These are phyloP conservation scores for Irpex rosettiformis DNA, from an alignment of 1,284 basidiomycete species.

Conservation along the genomic window DNA sequence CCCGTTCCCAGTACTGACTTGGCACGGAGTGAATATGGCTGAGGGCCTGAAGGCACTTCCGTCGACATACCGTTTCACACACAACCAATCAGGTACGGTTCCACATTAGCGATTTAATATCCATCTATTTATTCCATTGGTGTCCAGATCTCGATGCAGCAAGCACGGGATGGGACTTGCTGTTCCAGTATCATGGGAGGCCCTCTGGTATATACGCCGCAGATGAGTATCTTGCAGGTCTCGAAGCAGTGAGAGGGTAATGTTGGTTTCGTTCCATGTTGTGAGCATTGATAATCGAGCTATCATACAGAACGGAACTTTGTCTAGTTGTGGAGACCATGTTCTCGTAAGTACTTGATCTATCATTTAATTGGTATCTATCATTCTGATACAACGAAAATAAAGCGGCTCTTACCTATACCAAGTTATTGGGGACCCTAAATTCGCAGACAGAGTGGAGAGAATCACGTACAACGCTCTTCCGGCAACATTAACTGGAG, in stretches of 20 bases:
- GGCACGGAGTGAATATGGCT: conserved; percentile 59
- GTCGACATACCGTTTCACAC: conserved; percentile 53
- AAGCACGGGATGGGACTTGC: conserved; percentile 52
- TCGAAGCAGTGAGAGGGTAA: conserved; percentile 51
- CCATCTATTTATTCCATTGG: not conserved
- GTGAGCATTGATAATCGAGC: not conserved
- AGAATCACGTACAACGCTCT: conserved; percentile 57
- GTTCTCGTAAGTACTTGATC: conserved; percentile 44
- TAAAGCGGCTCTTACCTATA: conserved; percentile 54
- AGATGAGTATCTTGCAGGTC: conserved; percentile 56
- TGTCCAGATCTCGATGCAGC: conserved; percentile 45
- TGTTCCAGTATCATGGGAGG: conserved; percentile 59
- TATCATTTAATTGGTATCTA: conserved; percentile 1
- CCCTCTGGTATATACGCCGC: conserved; percentile 58
- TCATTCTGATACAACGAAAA: conserved; percentile 38
- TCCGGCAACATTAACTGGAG: conserved; percentile 51
- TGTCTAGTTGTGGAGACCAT: conserved; percentile 62
- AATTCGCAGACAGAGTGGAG: conserved; percentile 56
- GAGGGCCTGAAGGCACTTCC: conserved; percentile 57
- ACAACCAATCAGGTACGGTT: conserved; percentile 48
- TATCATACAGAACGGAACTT: conserved; percentile 41
- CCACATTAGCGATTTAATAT: not conserved
- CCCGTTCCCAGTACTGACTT: conserved; percentile 33
- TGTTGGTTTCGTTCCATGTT: not conserved
- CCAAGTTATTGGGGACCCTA: conserved; percentile 54